These are phyloP conservation scores for Globisporangium parvum DNA, from an alignment of 352 stramenopile species.

Conservation along the genomic window DNA sequence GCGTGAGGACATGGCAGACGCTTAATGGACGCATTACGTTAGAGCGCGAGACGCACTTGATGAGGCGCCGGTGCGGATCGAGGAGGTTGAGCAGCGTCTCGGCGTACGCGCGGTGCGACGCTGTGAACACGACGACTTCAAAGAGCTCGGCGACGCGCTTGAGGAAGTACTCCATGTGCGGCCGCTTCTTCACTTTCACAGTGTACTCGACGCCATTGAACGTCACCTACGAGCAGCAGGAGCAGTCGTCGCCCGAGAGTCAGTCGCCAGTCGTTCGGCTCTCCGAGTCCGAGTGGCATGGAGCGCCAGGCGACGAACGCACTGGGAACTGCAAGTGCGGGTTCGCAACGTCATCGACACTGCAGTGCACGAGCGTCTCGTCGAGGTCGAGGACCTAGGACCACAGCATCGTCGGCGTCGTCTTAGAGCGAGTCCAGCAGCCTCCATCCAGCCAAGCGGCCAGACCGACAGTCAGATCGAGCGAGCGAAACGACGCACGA, in stretches of 20 bases:
- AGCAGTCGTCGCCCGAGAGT: too few relatives aligned
- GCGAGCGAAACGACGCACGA: conserved; percentile 23
- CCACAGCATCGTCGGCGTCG: too few relatives aligned
- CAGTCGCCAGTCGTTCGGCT: neutral
- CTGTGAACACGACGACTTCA: conserved; percentile 99
- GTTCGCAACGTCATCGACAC: conserved; percentile 92
- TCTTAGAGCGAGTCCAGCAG: too few relatives aligned
- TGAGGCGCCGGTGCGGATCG: conserved; percentile 89
- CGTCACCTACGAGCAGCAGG: conserved; percentile 40
- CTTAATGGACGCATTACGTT: neutral
- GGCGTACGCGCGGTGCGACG: conserved; percentile 93
- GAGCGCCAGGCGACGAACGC: neutral
- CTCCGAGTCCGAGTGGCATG: neutral
- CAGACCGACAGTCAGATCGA: conserved; percentile 5
- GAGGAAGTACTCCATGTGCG: conserved; percentile 95
- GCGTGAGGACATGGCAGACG: neutral
- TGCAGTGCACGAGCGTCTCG: conserved; percentile 99
- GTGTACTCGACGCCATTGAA: conserved; percentile 95
- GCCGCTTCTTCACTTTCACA: conserved; percentile 96
- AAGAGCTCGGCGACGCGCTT: conserved; percentile 89
- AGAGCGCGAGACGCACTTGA: conserved; percentile 55
- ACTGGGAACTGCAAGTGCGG: conserved; percentile 96
- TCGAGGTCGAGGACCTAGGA: conserved; percentile 95
- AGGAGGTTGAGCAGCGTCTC: conserved; percentile 96
- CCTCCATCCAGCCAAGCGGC: neutral